Evolutionary conservation across 2,329 filamentous ascomycete genomes (phyloP), one percentile per base, ranked within the genome.

Genomic region (Graphilbum sp.): DNA sequence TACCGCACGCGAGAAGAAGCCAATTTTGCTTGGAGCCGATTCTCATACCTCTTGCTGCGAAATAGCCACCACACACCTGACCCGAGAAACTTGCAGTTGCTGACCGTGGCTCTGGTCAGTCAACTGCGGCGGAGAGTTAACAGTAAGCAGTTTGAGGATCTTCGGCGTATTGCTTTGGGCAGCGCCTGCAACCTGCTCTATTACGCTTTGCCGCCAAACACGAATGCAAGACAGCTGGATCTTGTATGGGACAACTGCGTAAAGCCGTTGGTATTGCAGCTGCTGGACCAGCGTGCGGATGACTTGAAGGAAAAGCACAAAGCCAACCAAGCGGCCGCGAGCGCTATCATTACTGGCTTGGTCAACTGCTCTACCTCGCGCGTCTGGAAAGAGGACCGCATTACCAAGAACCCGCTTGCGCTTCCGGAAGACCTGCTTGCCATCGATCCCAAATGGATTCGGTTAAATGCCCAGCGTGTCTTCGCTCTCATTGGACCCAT

Each of bases 391-490:
- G 75, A 82, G 46, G 75, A 81, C 44, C 75, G 77, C 37, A 77
- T 83, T 10, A 64, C 75, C 41, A 72, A 79, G 17, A 57, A 59
- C 15, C 61, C 70, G 3, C 56, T 76, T 24, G 59, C 75, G 38
- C 69, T 64, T 37, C 66, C 77, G 0, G 72, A 77, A n/a, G 85
- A 95, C 42, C 63, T 98, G n/a, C 82, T 86, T 6, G 63, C 77
- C 7, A 62, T 96, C 7, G 86, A 96, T 50, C 67, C 81, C 5
- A 85, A 80, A 61, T 98, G 90, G 90, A 66, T 92, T 12, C 73
- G 88, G 38, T 78, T 72, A 41, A 84, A 83, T 43, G 62, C 79
- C 5, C 52, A 61, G 2, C 67, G 65, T 32, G 67, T 95, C 5
- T 69, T 94, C 25, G 56, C 67, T 3, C 61, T 79, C 9, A 67